A percentile compares a stretch with the other conserved stretches of the same genome.
phyloP scores from a whole-genome alignment of 2,329 filamentous ascomycete genomes.

The Fusarium torulosum region DNA sequence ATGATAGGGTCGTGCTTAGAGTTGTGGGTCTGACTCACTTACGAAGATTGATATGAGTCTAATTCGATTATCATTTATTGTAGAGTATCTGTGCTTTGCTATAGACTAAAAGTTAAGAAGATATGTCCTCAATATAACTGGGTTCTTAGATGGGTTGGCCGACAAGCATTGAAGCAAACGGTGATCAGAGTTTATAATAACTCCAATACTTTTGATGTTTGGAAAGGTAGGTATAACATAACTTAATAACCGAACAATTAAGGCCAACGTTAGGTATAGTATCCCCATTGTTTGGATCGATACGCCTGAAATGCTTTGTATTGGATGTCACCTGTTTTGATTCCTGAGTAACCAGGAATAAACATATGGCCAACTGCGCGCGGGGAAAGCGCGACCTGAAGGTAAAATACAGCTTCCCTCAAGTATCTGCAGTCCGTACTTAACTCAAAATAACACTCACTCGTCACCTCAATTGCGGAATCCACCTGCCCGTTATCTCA shows the following conservation, averaged over 20 bases:
- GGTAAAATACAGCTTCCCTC: not conserved
- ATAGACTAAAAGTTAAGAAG: not conserved
- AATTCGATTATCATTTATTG: not conserved
- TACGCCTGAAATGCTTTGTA: not conserved
- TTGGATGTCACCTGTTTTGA: conserved; percentile 6
- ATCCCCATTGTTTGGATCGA: not conserved
- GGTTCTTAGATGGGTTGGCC: not conserved
- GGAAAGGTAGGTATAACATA: too few relatives aligned
- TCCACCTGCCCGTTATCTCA: not conserved
- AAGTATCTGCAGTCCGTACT: not conserved
- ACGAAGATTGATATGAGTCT: not conserved
- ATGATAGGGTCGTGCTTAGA: not conserved
- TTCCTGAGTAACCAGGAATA: conserved; percentile 33
- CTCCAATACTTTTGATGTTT: too few relatives aligned
- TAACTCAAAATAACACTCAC: not conserved
- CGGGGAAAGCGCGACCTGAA: conserved; percentile 18
- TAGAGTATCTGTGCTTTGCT: not conserved
- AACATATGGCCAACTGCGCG: conserved; percentile 15
- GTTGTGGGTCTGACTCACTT: not conserved
- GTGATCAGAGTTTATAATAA: too few relatives aligned
- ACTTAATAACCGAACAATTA: not conserved
- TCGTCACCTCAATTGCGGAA: not conserved
- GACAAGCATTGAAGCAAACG: not conserved
- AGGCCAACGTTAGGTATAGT: not conserved
- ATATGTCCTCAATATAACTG: not conserved